Evolutionary conservation across 352 stramenopile genomes (phyloP).

Genomic region (Phytophthora pluvialis): DNA sequence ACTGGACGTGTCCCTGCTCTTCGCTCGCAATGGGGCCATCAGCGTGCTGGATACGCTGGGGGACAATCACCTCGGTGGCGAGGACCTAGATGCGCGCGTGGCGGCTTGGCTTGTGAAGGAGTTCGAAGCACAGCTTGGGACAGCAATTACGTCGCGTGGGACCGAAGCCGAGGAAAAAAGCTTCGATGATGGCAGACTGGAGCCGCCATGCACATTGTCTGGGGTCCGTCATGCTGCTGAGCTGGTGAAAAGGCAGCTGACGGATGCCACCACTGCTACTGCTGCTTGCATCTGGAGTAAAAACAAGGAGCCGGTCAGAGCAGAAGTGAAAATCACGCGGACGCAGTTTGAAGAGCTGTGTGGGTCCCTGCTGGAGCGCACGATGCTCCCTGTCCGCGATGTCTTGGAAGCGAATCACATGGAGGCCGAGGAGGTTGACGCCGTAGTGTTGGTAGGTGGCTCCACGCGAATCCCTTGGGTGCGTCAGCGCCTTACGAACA

Average conservation of each 20-base stretch:
- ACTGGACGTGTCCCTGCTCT: conserved; percentile 94
- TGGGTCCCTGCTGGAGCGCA: conserved; percentile 53
- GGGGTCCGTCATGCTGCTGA: conserved; percentile 66
- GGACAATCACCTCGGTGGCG: conserved; percentile 83
- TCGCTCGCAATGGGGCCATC: conserved; percentile 95
- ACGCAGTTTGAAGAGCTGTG: conserved; percentile 58
- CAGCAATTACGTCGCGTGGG: conserved; percentile 36
- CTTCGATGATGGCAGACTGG: conserved; percentile 25
- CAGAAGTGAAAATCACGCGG: conserved; percentile 45
- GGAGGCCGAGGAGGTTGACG: conserved; percentile 54
- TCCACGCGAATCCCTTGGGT: conserved; percentile 72
- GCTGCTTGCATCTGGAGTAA: conserved; percentile 44
- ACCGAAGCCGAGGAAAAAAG: conserved; percentile 26
- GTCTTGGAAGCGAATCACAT: conserved; percentile 69
- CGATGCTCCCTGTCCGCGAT: conserved; percentile 57
- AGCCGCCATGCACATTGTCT: conserved; percentile 59
- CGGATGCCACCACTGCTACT: conserved; percentile 25
- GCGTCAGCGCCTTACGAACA: conserved; percentile 41
- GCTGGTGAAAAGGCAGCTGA: conserved; percentile 61
- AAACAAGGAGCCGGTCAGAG: conserved; percentile 14
- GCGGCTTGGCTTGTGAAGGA: conserved; percentile 88
- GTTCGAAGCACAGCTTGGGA: conserved; percentile 62
- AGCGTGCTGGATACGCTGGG: conserved; percentile 95
- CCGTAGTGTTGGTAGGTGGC: conserved; percentile 63
- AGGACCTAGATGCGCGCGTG: conserved; percentile 94